phyloP scores from a whole-genome alignment of 1,139 yeast genomes.

The Zygosaccharomyces sapae region DNA sequence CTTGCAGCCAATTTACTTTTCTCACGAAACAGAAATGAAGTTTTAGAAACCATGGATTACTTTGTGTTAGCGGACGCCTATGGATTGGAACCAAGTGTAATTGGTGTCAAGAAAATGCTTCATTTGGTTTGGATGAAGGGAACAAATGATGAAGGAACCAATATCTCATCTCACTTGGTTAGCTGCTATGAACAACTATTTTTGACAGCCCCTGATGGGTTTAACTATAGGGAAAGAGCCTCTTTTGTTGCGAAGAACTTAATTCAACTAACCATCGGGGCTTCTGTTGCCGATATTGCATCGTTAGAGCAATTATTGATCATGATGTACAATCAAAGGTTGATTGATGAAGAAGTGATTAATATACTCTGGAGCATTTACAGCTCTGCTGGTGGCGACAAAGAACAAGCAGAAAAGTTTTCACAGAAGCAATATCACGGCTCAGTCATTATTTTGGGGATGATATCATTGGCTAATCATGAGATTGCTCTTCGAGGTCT shows the following conservation, averaged over 20 bases:
- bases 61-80: constrained; percentile 88
- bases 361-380: constrained; percentile 82
- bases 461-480: constrained; percentile 76
- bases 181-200: constrained; percentile 74
- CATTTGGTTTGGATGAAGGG: constrained; percentile 96
- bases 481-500: constrained; percentile 67
- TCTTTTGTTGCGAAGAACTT: constrained; percentile 73
- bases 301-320: constrained; percentile 79
- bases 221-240: constrained; percentile 56
- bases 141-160: constrained; percentile 84
- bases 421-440: constrained; percentile 64
- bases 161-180: constrained; percentile 74
- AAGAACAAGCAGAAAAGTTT: constrained; percentile 31
- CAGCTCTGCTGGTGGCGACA: constrained; percentile 39
- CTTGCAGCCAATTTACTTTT: constrained; percentile 61
- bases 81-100: constrained; percentile 62
- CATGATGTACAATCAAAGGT: constrained; percentile 59
- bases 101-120: constrained; percentile 81
- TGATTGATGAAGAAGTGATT: constrained; percentile 62
- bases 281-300: constrained; percentile 85
- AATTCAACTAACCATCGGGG: constrained; percentile 67
- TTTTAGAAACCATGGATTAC: constrained; percentile 87
- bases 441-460: constrained; percentile 79
- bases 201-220: constrained; percentile 65
- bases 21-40: constrained; percentile 83